Evolutionary conservation across 1,139 yeast species (phyloP).

Genomic region (Sugiyamaella castrensis): DNA sequence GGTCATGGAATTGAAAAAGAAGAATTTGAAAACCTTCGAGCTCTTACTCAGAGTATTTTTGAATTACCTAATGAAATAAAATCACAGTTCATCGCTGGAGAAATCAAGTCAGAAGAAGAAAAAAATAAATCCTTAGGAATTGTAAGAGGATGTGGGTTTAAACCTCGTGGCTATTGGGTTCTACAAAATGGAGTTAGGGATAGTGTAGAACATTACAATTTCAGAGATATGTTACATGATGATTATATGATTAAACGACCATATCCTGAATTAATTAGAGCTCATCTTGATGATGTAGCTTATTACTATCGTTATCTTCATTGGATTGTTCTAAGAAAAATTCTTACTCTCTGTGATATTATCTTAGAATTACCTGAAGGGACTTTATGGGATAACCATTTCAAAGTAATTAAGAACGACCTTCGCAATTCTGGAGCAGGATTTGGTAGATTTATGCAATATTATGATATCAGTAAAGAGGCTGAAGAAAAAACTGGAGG

Average conservation of each 20-base stretch:
- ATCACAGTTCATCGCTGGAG: conserved; percentile 43
- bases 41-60: conserved; percentile 42
- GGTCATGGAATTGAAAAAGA: conserved; percentile 41
- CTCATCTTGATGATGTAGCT: conserved; percentile 41
- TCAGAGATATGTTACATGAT: conserved; percentile 41
- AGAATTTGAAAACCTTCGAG: conserved; percentile 37
- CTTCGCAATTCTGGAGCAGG: conserved; percentile 40
- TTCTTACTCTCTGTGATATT: conserved; percentile 42
- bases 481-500: conserved; percentile 33
- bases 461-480: conserved; percentile 38
- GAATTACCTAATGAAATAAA: conserved; percentile 47
- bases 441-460: conserved; percentile 45
- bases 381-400: conserved; percentile 37
- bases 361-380: conserved; percentile 47
- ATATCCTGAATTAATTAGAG: conserved; percentile 43
- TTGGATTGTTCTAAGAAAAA: conserved; percentile 37
- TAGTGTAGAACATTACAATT: conserved; percentile 10
- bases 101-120: conserved; percentile 39
- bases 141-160: conserved; percentile 49
- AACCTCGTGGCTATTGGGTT: conserved; percentile 41
- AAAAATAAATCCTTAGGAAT: conserved; percentile 42
- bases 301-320: conserved; percentile 33
- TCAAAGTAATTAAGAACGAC: conserved; percentile 34
- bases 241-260: conserved; percentile 35
- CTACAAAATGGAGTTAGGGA: conserved; percentile 36